Evolutionary conservation across 345 rosid species (phyloP).

Genomic region (Lepidium sativum): DNA sequence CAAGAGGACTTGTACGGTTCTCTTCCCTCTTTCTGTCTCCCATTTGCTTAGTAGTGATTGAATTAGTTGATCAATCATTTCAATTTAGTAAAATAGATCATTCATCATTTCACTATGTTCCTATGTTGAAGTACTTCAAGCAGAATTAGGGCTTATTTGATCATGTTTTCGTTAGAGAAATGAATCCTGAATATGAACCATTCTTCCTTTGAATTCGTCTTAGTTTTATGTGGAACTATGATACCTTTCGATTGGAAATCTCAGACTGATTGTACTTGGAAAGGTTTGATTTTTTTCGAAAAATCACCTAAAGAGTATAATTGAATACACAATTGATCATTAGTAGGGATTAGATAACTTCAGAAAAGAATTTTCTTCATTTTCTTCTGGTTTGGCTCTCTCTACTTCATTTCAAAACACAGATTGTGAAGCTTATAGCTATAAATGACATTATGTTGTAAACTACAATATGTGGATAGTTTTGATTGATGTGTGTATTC

Average conservation of each 20-base stretch:
- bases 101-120: background rate
- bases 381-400: background rate
- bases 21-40: background rate
- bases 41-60: background rate
- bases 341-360: background rate
- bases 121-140: background rate
- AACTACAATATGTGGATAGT: background rate
- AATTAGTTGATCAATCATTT: background rate
- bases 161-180: background rate
- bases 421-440: background rate
- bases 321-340: no score
- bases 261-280: background rate
- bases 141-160: background rate
- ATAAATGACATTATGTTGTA: background rate
- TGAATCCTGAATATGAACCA: background rate
- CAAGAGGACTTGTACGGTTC: slow-evolving; percentile 39
- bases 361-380: background rate
- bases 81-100: background rate
- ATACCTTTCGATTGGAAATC: background rate
- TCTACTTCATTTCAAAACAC: background rate
- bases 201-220: background rate
- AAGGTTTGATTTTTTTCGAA: no score
- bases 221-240: background rate
- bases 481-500: background rate
- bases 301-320: no score